Conservation (phyloP, 441 rosid species). For the Metrosideros polymorpha region DNA sequence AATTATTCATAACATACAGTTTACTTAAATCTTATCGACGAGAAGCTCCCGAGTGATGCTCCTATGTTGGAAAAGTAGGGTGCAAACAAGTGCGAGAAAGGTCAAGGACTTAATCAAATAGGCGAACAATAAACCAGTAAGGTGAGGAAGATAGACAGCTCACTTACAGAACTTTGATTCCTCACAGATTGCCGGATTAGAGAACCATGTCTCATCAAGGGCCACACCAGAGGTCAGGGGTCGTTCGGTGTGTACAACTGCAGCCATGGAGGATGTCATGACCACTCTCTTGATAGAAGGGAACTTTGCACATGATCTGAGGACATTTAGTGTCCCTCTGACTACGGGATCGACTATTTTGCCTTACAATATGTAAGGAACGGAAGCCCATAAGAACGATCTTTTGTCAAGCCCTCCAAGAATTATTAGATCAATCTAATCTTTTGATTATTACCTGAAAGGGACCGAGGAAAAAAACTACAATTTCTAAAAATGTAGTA, state of each 20-base stretch:
- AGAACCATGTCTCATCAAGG: not conserved
- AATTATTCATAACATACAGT: not conserved
- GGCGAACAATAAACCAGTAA: too few relatives aligned
- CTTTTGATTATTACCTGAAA: not conserved
- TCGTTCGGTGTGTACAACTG: not conserved
- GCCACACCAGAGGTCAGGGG: not conserved
- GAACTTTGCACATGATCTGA: not conserved
- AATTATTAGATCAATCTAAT: not conserved
- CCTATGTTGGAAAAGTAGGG: not conserved
- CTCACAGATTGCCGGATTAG: too few relatives aligned
- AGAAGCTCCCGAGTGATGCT: not conserved
- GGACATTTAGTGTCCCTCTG: not conserved
- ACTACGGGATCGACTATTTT: not conserved
- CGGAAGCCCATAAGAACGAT: not conserved
- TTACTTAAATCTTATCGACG: not conserved
- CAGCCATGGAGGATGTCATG: not conserved
- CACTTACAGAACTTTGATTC: too few relatives aligned
- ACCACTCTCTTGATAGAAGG: not conserved
- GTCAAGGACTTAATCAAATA: too few relatives aligned
- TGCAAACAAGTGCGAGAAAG: too few relatives aligned
- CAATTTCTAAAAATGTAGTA: not conserved
- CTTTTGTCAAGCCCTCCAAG: not conserved
- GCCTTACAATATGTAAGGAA: not conserved
- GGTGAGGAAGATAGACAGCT: too few relatives aligned
- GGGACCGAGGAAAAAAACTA: not conserved